Evolutionary conservation across 805 yeast species (phyloP), one percentile per base, ranked within the genome.

Genomic region (Ogataea sp.): DNA sequence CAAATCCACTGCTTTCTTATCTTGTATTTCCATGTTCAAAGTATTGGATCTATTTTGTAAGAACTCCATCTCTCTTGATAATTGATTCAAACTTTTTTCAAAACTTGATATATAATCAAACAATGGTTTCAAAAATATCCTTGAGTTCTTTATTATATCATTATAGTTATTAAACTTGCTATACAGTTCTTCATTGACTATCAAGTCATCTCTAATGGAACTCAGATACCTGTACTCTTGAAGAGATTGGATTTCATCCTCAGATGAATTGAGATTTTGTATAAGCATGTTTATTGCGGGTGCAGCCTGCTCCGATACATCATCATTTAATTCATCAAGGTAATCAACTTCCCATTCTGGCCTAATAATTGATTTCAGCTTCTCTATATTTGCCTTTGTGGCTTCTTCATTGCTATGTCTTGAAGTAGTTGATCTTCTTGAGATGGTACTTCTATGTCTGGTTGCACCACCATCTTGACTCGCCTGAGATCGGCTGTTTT

Each of bases 31-130:
- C 17, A 58, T 49, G 30, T 73, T 68, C 32, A 83, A 56, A 15
- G 63, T 58, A 15, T 69, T 53, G 2, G 84, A 76, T 42, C 76
- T 68, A 6, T 63, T 55, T 48, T 79, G 81, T 27, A 83, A 65
- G 34, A 66, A 67, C 50, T 75, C 80, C 71, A 83, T 70, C 44
- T 82, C 87, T 17, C 62, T 55, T 1, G 86, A 75, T 31, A 80
- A 61, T 20, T 67, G 62, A 8, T 70, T 62, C 40, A 83, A 66
- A 43, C 81, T 81, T 3, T 51, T 41, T 51, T 80, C 80, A 59
- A 88, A 85, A 25, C 63, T 59, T 10, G 54, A 52, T 36, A 86
- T 61, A 42, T 78, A 75, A 1, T 59, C 55, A 42, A 72, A 73
- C 25, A 84, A 60, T 3, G 85, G 83, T 28, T 52, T 57, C 29